These are phyloP conservation scores for Meyerozyma elateridarum DNA, from an alignment of 1,139 yeast species.

Conservation along the genomic window DNA sequence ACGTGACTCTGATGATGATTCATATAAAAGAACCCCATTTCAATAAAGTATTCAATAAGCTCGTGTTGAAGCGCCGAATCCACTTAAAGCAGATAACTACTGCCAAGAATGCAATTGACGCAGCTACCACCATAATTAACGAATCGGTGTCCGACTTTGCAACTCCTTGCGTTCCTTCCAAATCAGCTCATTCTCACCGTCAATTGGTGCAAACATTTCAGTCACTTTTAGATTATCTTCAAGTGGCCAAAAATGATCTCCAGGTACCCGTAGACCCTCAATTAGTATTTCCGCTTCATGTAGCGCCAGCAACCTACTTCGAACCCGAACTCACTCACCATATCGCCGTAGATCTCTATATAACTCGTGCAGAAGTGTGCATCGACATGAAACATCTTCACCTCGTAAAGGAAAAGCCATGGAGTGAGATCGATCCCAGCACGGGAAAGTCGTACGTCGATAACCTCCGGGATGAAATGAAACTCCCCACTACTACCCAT, in stretches of 20 bases:
- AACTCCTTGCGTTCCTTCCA: slow-evolving; percentile 1
- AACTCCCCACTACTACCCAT: slow-evolving; percentile 20
- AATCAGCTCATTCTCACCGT: slow-evolving; percentile 7
- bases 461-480: slow-evolving; percentile 39
- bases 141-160: slow-evolving; percentile 14
- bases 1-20: slow-evolving; percentile 29
- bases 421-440: slow-evolving; percentile 32
- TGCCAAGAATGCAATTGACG: slow-evolving; percentile 30
- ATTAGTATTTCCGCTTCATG: slow-evolving; percentile 37
- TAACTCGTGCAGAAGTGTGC: slow-evolving; percentile 44
- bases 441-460: slow-evolving; percentile 39
- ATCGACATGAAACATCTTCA: slow-evolving; percentile 39
- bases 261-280: slow-evolving; percentile 42
- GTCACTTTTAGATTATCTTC: slow-evolving; percentile 24
- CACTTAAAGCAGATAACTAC: slow-evolving; percentile 29
- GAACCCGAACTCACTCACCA: slow-evolving; percentile 31
- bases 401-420: slow-evolving; percentile 36
- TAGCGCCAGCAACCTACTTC: slow-evolving; percentile 22
- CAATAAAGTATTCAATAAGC: slow-evolving; percentile 24
- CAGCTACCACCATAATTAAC: slow-evolving; percentile 24
- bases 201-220: slow-evolving; percentile 23
- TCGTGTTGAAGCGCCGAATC: slow-evolving; percentile 27
- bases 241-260: slow-evolving; percentile 30
- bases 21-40: slow-evolving; percentile 27
- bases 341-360: slow-evolving; percentile 36